Conservation (phyloP, 768 basidiomycete species). For the Kwoniella sp. region DNA sequence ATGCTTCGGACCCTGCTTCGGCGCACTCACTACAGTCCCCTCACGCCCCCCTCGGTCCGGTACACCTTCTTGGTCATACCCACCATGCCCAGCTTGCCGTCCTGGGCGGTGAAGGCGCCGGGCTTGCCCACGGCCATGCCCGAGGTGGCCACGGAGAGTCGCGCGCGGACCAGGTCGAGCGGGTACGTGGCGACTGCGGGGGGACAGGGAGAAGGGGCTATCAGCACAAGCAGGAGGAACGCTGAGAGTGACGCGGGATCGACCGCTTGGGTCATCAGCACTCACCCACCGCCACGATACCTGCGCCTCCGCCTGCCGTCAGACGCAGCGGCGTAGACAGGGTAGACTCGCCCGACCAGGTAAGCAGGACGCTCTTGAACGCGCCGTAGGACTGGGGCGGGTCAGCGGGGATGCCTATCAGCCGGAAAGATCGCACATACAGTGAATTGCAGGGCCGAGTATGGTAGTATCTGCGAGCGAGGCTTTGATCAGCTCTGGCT, state of each 20-base stretch:
- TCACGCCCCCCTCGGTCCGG: conserved; percentile 84
- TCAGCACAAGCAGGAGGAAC: neutral
- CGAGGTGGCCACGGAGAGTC: conserved; percentile 90
- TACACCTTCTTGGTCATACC: conserved; percentile 89
- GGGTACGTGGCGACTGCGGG: conserved; percentile 57
- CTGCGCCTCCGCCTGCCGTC: conserved; percentile 80
- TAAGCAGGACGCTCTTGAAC: conserved; percentile 63
- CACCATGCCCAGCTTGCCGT: conserved; percentile 57
- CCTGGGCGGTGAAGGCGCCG: conserved; percentile 51
- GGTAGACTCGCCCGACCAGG: conserved; percentile 72
- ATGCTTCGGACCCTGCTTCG: neutral
- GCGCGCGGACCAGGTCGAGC: conserved; percentile 84
- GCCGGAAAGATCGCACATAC: conserved; percentile 20
- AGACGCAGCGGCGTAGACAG: conserved; percentile 86
- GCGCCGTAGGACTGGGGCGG: conserved; percentile 62
- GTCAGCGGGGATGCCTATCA: neutral
- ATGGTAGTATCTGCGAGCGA: conserved; percentile 75
- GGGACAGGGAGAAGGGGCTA: neutral
- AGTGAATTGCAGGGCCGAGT: conserved; percentile 56
- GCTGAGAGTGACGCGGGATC: too few relatives aligned
- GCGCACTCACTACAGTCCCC: conserved; percentile 68
- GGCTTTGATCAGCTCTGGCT: conserved; percentile 61
- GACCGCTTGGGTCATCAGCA: conserved; percentile 26
- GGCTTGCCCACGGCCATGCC: conserved; percentile 55
- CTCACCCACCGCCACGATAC: conserved; percentile 89